Conservation (phyloP, 2,329 filamentous ascomycete species). For the Camptophora hylomeconis region DNA sequence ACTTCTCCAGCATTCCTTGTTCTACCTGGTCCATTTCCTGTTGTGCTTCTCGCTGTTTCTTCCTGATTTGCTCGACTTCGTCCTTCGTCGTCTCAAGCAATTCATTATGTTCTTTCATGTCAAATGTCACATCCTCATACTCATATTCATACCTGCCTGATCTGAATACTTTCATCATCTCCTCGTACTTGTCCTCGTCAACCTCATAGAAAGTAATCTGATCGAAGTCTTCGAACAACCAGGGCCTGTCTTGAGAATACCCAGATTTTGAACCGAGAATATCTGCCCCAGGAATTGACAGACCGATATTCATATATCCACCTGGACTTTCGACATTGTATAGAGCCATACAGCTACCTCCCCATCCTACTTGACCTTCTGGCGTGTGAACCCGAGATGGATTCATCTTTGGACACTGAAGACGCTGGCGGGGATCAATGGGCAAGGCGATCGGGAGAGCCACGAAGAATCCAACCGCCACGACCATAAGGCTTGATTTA, state of each 20-base stretch:
- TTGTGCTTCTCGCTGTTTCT: constrained; percentile 35
- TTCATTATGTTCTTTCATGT: constrained; percentile 42
- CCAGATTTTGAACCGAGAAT: constrained; percentile 39
- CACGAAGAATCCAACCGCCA: constrained; percentile 43
- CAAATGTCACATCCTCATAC: constrained; percentile 37
- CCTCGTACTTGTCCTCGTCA: constrained; percentile 38
- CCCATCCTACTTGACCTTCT: constrained; percentile 43
- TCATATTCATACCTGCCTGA: constrained; percentile 40
- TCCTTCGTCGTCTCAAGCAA: constrained; percentile 33
- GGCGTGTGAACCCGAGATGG: constrained; percentile 44
- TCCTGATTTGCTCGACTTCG: constrained; percentile 35
- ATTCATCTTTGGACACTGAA: constrained; percentile 44
- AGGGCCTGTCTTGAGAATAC: constrained; percentile 34
- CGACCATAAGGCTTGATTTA: constrained; percentile 37
- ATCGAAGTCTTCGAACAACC: constrained; percentile 46
- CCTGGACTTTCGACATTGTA: constrained; percentile 46
- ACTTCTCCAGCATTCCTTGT: constrained; percentile 23
- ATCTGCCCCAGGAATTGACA: constrained; percentile 42
- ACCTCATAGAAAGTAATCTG: constrained; percentile 43
- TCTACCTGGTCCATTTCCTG: constrained; percentile 29
- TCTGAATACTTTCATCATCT: constrained; percentile 34
- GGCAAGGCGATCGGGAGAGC: constrained; percentile 40
- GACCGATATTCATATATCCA: constrained; percentile 42
- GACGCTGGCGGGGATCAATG: constrained; percentile 40
- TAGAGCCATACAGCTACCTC: constrained; percentile 40